Evolutionary conservation across 306 rosid species (phyloP), one percentile per base, ranked within the genome.

Genomic region (Trifolium fragiferum): DNA sequence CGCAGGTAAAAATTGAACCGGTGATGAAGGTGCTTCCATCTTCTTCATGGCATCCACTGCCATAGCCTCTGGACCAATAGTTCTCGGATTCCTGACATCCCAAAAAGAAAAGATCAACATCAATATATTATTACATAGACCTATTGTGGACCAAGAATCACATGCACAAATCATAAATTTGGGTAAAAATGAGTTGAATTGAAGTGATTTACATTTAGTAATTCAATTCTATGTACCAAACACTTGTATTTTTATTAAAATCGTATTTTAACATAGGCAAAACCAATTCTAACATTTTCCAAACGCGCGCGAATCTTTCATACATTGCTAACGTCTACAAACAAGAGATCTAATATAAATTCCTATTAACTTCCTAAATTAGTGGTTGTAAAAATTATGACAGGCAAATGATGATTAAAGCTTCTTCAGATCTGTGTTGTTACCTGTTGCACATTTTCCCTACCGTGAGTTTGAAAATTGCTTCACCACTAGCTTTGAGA

Each of bases 21-120:
- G 89, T 41, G 98, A 95, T 46, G 99, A 97, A 8, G 99, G 91
- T 11, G 97, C 98, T 83, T 95, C 99, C 98, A 95, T 95, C 87
- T 87, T 95, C 87, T 92, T 86, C 99, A 90, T 95, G 53, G 99
- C 99, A 2, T 87, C 92, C 23, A 95, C 99, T 0, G 99, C 98
- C 99, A 92, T 92, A 0, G 92, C 87, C 18, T 92, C 96, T 7
- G 92, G 90, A 38, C 87, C 82, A 7, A 95, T 89, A 30, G 81
- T 87, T 84, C 96, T 87, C 1, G 99, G 97, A 12, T 80, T 86
- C 93, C 99, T 92, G 81, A 67, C 49, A 54, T 37, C 12, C 32
- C 38, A 67, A 40, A 60, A 75, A 77, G 58, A 43, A 20, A 62
- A 25, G 33, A 10, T 55, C 25, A 57, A 55, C n/a, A 30, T 73